Conservation (phyloP, 2,329 filamentous ascomycete genomes). For the Helicocarpus griseus region DNA sequence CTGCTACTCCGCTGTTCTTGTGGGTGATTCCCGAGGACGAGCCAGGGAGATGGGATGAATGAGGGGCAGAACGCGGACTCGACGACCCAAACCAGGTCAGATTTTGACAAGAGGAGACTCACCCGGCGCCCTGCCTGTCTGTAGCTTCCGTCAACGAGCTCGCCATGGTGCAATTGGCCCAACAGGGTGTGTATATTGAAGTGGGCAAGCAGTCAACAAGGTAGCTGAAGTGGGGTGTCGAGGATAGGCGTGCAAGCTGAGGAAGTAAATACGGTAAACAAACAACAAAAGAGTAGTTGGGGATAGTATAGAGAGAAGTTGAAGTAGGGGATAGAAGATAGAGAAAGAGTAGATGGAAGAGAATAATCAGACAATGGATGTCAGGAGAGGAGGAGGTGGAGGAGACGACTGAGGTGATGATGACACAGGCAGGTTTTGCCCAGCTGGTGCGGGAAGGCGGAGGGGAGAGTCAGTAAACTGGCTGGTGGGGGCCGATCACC, state of each 20-base stretch:
- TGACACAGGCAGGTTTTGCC: neutral
- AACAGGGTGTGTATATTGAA: neutral
- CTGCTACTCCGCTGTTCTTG: neutral
- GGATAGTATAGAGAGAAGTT: neutral
- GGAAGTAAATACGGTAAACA: neutral
- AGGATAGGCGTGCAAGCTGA: neutral
- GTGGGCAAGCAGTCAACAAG: neutral
- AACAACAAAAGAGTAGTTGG: neutral
- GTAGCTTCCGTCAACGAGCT: conserved; percentile 43
- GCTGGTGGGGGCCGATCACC: neutral
- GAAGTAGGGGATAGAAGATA: neutral
- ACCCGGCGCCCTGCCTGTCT: conserved; percentile 43
- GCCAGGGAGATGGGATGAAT: no score
- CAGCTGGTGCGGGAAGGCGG: neutral
- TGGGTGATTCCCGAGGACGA: neutral
- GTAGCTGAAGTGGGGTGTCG: neutral
- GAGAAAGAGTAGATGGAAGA: neutral
- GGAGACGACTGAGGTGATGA: neutral
- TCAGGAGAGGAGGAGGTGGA: neutral
- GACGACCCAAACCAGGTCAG: no score
- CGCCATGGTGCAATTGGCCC: conserved; percentile 32
- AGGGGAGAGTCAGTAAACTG: no score
- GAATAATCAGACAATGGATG: neutral
- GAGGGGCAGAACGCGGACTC: no score
- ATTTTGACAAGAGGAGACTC: conserved; percentile 23